These are phyloP conservation scores for Ambrosia hybrid DNA, from an alignment of 140 eudicot species.

Conservation along the genomic window DNA sequence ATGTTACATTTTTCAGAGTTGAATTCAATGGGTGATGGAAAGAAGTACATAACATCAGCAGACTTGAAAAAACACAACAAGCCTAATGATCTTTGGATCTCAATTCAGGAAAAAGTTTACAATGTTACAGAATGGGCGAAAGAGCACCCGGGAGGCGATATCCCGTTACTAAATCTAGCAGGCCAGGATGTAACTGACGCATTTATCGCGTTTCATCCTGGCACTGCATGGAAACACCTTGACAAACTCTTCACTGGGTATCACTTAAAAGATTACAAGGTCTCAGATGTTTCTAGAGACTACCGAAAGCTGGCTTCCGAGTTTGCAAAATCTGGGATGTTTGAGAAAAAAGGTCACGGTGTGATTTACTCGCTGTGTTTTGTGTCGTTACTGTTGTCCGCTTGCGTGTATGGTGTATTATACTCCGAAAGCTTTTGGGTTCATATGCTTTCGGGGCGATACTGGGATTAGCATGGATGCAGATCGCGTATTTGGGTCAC, in stretches of 20 bases:
- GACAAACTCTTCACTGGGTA: slow-evolving; percentile 74
- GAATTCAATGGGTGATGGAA: slow-evolving; percentile 38
- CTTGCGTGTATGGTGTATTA: slow-evolving; percentile 58
- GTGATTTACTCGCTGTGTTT: slow-evolving; percentile 52
- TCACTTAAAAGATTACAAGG: slow-evolving; percentile 55
- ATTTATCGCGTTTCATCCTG: slow-evolving; percentile 92
- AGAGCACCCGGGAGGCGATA: slow-evolving; percentile 87
- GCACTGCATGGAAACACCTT: slow-evolving; percentile 71
- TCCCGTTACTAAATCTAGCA: slow-evolving; percentile 55
- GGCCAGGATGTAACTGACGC: slow-evolving; percentile 96
- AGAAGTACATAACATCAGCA: slow-evolving; percentile 72
- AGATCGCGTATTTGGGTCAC: slow-evolving; percentile 79
- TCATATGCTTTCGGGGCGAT: slow-evolving; percentile 60
- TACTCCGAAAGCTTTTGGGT: slow-evolving; percentile 37
- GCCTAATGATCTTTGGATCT: slow-evolving; percentile 71
- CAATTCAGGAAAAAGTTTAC: slow-evolving; percentile 86
- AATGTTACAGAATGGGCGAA: slow-evolving; percentile 83
- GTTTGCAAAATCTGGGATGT: slow-evolving; percentile 68
- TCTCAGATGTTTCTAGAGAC: slow-evolving; percentile 83
- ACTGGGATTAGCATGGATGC: slow-evolving; percentile 84
- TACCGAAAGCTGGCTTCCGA: slow-evolving; percentile 65
- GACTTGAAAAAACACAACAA: slow-evolving; percentile 70
- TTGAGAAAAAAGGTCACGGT: slow-evolving; percentile 82
- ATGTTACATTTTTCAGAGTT: slow-evolving; percentile 30
- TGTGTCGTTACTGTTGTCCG: slow-evolving; percentile 46